phyloP scores from a whole-genome alignment of 75 land plant genomes.

The Ceratopteris richardii region DNA sequence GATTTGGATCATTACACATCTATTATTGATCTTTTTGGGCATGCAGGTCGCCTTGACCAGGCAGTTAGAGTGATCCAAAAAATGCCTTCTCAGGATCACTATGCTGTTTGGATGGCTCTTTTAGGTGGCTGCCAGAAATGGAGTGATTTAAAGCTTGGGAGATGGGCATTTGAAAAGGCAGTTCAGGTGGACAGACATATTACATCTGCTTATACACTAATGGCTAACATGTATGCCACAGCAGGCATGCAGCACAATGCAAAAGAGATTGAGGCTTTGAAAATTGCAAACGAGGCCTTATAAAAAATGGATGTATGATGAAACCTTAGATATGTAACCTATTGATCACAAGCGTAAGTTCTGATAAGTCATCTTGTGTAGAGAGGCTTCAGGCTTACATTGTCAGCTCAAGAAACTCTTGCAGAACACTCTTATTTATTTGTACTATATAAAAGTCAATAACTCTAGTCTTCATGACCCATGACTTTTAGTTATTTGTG shows the following conservation, averaged over 20 bases:
- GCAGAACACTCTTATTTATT: too few relatives aligned
- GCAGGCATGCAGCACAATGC: neutral
- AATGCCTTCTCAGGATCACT: slow-evolving; percentile 32
- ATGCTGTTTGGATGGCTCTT: slow-evolving; percentile 43
- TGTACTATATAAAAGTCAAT: too few relatives aligned
- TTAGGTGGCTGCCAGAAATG: slow-evolving; percentile 43
- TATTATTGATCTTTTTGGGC: slow-evolving; percentile 31
- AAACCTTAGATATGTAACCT: too few relatives aligned
- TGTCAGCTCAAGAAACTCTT: too few relatives aligned
- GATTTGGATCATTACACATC: slow-evolving; percentile 38
- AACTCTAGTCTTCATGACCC: too few relatives aligned
- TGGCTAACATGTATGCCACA: neutral
- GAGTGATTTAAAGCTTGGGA: slow-evolving; percentile 34
- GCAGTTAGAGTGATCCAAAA: slow-evolving; percentile 14
- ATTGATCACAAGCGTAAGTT: too few relatives aligned
- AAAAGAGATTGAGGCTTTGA: neutral
- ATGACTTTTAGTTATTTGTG: too few relatives aligned
- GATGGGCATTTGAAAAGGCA: slow-evolving; percentile 26
- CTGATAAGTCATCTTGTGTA: too few relatives aligned
- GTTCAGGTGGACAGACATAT: slow-evolving; percentile 8
- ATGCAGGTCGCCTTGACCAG: slow-evolving; percentile 29
- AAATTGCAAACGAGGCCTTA: neutral
- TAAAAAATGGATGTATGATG: too few relatives aligned
- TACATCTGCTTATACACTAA: neutral
- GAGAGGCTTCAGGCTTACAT: too few relatives aligned